Evolutionary conservation across 805 yeast genomes (phyloP).

Genomic region (Ogataea angusta): DNA sequence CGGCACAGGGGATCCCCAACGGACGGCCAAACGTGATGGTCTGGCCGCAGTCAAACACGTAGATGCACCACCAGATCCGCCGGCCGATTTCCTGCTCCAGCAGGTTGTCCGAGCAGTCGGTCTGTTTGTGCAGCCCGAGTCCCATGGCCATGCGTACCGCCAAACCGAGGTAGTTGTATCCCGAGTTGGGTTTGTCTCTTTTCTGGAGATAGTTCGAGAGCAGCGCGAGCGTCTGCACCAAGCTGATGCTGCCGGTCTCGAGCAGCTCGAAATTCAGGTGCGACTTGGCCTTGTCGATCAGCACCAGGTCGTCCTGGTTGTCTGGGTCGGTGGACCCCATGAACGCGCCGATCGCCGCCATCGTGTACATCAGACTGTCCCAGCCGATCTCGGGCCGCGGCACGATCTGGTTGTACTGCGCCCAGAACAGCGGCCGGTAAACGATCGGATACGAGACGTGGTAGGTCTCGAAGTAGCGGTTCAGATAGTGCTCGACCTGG

Average conservation of each 20-base stretch:
- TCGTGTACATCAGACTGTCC: constrained; percentile 17
- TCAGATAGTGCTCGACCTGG: constrained; percentile 11
- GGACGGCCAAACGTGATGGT: constrained; percentile 18
- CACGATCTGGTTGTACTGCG: constrained; percentile 16
- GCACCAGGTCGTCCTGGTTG: constrained; percentile 12
- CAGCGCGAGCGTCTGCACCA: constrained; percentile 17
- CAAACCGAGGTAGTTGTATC: constrained; percentile 14
- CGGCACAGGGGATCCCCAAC: constrained; percentile 18
- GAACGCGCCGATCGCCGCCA: constrained; percentile 20
- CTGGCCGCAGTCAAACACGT: constrained; percentile 17
- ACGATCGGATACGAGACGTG: constrained; percentile 18
- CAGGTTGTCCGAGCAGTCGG: constrained; percentile 6
- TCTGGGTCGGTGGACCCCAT: constrained; percentile 14
- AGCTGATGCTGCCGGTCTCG: constrained; percentile 13
- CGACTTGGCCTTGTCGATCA: constrained; percentile 14
- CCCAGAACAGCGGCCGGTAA: constrained; percentile 17
- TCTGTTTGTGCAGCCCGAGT: constrained; percentile 13
- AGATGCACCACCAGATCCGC: constrained; percentile 18
- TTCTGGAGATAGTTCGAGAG: constrained; percentile 17
- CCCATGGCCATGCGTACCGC: constrained; percentile 19
- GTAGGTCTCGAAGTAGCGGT: constrained; percentile 14
- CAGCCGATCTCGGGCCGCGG: constrained; percentile 15
- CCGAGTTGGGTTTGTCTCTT: constrained; percentile 17
- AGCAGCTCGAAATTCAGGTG: constrained; percentile 13
- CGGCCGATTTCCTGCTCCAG: constrained; percentile 12